phyloP scores from a whole-genome alignment of 495 filamentous ascomycete species.

The Friedmanniomyces endolithicus region DNA sequence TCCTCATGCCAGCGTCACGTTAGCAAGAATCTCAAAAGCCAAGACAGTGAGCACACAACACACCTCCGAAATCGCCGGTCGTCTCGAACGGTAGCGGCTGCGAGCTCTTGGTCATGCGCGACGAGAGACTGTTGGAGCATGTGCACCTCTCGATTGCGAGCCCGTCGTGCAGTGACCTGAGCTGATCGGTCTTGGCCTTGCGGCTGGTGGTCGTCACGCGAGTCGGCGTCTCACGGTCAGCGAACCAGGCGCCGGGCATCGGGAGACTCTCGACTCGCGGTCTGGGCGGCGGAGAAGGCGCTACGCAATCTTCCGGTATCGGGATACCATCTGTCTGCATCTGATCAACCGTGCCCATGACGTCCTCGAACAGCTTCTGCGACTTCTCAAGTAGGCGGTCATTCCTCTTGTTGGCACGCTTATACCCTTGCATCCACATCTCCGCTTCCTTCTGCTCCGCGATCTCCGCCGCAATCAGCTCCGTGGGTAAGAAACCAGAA shows the following conservation, averaged over 20 bases:
- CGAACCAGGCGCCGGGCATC: neutral
- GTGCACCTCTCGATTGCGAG: neutral
- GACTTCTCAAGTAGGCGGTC: neutral
- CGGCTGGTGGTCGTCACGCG: neutral
- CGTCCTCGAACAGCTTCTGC: neutral
- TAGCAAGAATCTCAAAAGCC: neutral
- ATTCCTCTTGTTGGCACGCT: neutral
- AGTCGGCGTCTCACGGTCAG: no score
- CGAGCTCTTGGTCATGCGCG: neutral
- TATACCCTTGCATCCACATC: neutral
- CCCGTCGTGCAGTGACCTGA: neutral
- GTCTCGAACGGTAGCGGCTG: neutral
- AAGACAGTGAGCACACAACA: conserved; percentile 16
- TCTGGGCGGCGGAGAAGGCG: neutral
- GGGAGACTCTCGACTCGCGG: neutral
- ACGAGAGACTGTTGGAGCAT: neutral
- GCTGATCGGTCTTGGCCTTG: neutral
- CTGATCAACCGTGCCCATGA: neutral
- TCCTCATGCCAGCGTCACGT: neutral
- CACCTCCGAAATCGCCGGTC: conserved; percentile 3
- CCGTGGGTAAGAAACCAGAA: neutral
- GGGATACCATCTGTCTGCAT: neutral
- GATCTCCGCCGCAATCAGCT: neutral
- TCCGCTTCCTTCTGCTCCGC: neutral
- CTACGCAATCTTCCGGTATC: neutral